Percentiles rank a stretch among this genome's conserved stretches.
Evolutionary conservation across 352 stramenopile genomes (phyloP).

Genomic region (Globisporangium recalcitrans): DNA sequence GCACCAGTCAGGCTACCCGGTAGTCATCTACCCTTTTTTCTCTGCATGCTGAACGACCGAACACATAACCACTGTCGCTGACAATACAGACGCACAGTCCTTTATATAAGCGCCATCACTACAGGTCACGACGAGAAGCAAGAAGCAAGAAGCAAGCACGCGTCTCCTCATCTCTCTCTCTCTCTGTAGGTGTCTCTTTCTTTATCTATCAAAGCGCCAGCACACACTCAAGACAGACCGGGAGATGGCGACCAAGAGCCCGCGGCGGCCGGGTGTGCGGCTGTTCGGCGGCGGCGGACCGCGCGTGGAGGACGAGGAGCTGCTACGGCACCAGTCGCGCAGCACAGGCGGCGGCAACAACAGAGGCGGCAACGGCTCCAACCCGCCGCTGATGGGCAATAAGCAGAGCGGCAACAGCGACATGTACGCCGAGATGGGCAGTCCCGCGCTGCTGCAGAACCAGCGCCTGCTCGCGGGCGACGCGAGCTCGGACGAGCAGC

Average conservation of each 20-base stretch:
- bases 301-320: constrained; percentile 47
- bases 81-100: neutral
- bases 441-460: constrained; percentile 19
- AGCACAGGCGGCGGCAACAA: constrained; percentile 20
- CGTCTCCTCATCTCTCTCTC: neutral
- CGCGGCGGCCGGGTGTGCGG: constrained; percentile 23
- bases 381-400: constrained; percentile 18
- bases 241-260: constrained; percentile 21
- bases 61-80: neutral
- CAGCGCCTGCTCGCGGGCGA: constrained; percentile 16
- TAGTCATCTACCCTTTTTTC: too few relatives aligned
- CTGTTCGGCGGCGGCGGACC: constrained; percentile 46
- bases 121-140: neutral
- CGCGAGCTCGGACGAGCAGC: constrained; percentile 10
- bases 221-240: constrained; percentile 2
- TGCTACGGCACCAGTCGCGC: constrained; percentile 28
- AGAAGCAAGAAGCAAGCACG: neutral
- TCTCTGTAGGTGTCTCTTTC: neutral
- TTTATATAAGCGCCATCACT: neutral
- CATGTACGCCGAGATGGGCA: constrained; percentile 28
- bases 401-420: constrained; percentile 20
- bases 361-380: neutral
- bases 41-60: neutral
- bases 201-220: neutral
- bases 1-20: too few relatives aligned